Evolutionary conservation across 2,329 filamentous ascomycete species (phyloP).

Genomic region (Exophiala spinifera): DNA sequence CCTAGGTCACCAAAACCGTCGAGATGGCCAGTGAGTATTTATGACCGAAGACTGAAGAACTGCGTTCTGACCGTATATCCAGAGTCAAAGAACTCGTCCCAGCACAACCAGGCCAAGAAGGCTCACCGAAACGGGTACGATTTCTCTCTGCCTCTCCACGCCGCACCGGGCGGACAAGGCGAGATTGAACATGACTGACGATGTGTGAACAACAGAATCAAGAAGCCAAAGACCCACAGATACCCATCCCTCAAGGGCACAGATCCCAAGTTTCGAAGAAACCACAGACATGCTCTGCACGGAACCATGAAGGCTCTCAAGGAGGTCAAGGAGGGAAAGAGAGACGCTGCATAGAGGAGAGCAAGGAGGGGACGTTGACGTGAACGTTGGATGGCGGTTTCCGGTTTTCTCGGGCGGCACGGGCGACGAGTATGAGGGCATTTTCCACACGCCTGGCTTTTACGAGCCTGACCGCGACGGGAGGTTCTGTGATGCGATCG

Average conservation of each 20-base stretch:
- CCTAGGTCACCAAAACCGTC: constrained; percentile 17
- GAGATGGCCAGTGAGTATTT: constrained; percentile 30
- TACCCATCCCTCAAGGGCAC: constrained; percentile 98
- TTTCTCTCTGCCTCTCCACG: not conserved
- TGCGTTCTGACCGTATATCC: constrained; percentile 23
- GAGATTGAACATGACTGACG: not conserved
- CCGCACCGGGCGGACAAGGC: too few relatives aligned
- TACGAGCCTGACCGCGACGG: too few relatives aligned
- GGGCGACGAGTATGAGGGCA: too few relatives aligned
- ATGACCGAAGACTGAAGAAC: not conserved
- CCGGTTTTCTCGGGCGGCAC: too few relatives aligned
- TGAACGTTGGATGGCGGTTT: too few relatives aligned
- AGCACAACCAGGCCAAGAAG: constrained; percentile 98
- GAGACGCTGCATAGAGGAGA: constrained; percentile 67
- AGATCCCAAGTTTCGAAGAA: constrained; percentile 99
- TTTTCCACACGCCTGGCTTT: too few relatives aligned
- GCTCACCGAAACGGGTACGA: constrained; percentile 98
- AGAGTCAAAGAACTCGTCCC: constrained; percentile 99
- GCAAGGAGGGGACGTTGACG: too few relatives aligned
- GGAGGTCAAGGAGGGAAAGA: constrained; percentile 95
- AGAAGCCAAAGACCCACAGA: constrained; percentile 99
- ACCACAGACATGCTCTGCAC: constrained; percentile 99
- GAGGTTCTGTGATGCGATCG: too few relatives aligned
- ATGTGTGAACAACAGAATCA: constrained; percentile 67
- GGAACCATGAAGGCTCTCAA: constrained; percentile 98